Evolutionary conservation across 164 flowering plant genomes (phyloP), one percentile per base, ranked within the genome.

Genomic region (Macadamia tetraphylla): DNA sequence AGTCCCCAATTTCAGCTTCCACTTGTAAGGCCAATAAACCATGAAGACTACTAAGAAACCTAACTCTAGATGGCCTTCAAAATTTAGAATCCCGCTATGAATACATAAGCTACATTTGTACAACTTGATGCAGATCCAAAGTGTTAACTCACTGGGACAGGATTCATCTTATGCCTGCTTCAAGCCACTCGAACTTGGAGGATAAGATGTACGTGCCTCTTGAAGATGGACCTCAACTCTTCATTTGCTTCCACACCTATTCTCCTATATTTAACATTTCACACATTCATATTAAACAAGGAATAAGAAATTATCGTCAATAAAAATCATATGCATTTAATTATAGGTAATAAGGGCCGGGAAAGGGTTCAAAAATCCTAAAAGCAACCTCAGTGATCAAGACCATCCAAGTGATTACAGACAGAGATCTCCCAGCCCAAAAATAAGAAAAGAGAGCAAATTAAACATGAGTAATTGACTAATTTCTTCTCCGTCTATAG

Each of bases 151-250:
- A 57, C 59, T 57, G 2, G 15, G 11, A 1, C 2, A 23, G n/a
- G 51, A 63, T 62, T 52, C 60, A 58, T 42, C 60, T 14, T 35
- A 32, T 48, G 11, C 6, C 44, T 59, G n/a, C 56, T 23, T 78
- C 69, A 75, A 48, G 73, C 70, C 42, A 86, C 81, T 80, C 79
- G 78, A 66, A 94, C 97, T 78, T 75, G 79, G 67, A 94, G 92
- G 57, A 91, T 84, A 32, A 94, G 96, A 78, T 91, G 98, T 58
- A 94, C 98, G 63, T 84, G 70, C 73, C 88, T 82, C 83, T 90
- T 87, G 84, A 90, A 90, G 72, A 94, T 87, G 63, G 87, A 77
- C 65, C 97, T 80, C 53, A 94, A 81, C 81, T 94, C 95, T 70
- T 90, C 94, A 73, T 90, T 94, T 29, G 98, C 97, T 77, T 92